Base-by-base conservation (phyloP, 192 early-diverging fungal genomes). In the Funneliformis mosseae region DNA sequence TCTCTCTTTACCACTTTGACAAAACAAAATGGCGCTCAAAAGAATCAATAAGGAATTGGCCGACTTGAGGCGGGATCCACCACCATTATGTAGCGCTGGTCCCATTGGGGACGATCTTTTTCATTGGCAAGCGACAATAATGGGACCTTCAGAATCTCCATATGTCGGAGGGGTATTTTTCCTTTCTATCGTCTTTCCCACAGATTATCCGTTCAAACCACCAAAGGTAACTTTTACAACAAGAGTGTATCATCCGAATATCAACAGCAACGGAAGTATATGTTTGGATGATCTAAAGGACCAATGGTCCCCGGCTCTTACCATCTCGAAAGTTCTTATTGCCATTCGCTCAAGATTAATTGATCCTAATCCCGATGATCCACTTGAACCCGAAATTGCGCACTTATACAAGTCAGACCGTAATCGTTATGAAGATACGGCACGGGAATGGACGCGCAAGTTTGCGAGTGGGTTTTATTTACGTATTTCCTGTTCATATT, bases 251-350 rank as follows among this genome's bases (percentile, higher is more conserved):
- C 97, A 99, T 87, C 97, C 97, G 71, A 99, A 99, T 90, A 98
- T 99, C 88, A 98, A 99, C 90, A 93, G 91, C 86, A 98, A 97
- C 85, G 97, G 97, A 70, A 93, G 92, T 85, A 99, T 99, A 84
- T 99, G 97, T 83, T 88, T 99, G 86, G 97, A 99, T 86, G 98
- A 98, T 82, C 89, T 99, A 84, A 96, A 91, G 83, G 97, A 99
- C 84, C 97, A 99, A 84, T 99, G 97, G 97, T 97, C 95, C 73
- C 97, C 97, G 79, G 97, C 97, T 66, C 89, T 99, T 77, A 99
- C 97, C 77, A 97, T 99, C 77, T 97, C 96, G 78, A 99, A n/a
- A n/a, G n/a, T n/a, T n/a, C n/a, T n/a, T n/a, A n/a, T n/a, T n/a
- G n/a, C n/a, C n/a, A n/a, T n/a, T n/a, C n/a, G n/a, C n/a, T n/a